Evolutionary conservation across 148 eudicot species (phyloP).

Genomic region (Chenopodium berlandieri): DNA sequence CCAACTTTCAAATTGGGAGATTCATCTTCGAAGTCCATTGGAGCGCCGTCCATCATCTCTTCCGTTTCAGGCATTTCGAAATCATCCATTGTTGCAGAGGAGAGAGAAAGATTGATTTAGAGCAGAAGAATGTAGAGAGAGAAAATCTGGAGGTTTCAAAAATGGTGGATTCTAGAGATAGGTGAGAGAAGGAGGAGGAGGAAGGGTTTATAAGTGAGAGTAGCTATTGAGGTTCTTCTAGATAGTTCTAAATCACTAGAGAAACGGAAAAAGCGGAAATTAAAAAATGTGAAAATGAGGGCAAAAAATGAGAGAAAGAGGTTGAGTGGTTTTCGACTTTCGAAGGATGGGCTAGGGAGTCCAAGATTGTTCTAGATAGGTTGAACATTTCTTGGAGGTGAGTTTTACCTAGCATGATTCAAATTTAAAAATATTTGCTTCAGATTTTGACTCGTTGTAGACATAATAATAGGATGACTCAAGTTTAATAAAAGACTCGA

Average conservation of each 20-base stretch:
- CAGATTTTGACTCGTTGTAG: no score
- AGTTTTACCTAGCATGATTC: no score
- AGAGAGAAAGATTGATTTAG: slow-evolving; percentile 5
- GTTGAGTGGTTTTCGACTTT: no score
- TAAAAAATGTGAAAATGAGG: no score
- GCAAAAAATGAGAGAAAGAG: no score
- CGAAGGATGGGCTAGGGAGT: no score
- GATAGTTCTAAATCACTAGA: neutral
- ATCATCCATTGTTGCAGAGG: slow-evolving; percentile 47
- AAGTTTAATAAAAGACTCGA: no score
- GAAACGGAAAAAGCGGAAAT: no score
- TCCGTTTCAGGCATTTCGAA: slow-evolving; percentile 67
- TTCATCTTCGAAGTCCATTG: slow-evolving; percentile 47
- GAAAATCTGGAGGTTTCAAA: neutral
- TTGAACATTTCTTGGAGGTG: no score
- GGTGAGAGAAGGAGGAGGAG: neutral
- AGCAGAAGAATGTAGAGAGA: slow-evolving; percentile 16
- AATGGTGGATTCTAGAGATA: neutral
- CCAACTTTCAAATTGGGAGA: slow-evolving; percentile 59
- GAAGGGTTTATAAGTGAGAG: neutral
- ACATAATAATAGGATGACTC: no score
- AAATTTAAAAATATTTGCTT: no score
- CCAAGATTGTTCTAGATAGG: no score
- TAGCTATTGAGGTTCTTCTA: neutral
- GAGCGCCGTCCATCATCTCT: slow-evolving; percentile 51